Evolutionary conservation across 176 grass and related monocot species (phyloP).

Genomic region (Elymus sibiricus): DNA sequence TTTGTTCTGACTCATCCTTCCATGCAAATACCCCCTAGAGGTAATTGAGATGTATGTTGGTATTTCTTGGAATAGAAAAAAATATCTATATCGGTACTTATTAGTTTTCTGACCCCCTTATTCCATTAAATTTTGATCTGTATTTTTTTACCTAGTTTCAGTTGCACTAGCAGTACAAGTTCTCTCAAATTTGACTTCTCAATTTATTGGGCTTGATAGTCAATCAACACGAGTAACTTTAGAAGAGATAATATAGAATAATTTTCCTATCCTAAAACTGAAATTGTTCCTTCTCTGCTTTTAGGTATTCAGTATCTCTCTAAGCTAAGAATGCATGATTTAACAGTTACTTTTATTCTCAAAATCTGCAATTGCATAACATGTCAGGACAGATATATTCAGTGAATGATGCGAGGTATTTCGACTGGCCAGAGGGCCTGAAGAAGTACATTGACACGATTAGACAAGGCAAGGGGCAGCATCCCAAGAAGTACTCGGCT

Average conservation of each 20-base stretch:
- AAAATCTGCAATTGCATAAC: conserved; percentile 3
- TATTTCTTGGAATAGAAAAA: neutral
- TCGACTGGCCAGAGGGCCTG: conserved; percentile 91
- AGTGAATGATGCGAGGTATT: conserved; percentile 89
- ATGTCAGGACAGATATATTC: conserved; percentile 94
- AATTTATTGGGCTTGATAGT: neutral
- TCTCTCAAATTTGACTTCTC: neutral
- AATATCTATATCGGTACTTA: neutral
- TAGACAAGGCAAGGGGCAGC: conserved; percentile 85
- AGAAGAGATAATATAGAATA: conserved; percentile 1
- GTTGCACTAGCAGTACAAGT: neutral
- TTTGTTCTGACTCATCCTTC: conserved; percentile 86
- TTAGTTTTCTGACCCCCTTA: neutral
- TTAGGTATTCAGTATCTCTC: neutral
- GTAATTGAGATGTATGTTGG: conserved; percentile 30
- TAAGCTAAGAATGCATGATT: neutral
- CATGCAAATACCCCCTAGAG: conserved; percentile 75
- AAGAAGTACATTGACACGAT: conserved; percentile 86
- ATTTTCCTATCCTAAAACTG: neutral
- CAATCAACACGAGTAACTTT: neutral
- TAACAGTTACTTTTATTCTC: conserved; percentile 11
- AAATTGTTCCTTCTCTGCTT: neutral
- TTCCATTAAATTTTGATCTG: neutral
- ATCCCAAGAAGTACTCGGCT: conserved; percentile 92
- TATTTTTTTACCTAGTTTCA: neutral